Conservation (phyloP, 129 eudicot species). For the Flaveria ramosissima region DNA sequence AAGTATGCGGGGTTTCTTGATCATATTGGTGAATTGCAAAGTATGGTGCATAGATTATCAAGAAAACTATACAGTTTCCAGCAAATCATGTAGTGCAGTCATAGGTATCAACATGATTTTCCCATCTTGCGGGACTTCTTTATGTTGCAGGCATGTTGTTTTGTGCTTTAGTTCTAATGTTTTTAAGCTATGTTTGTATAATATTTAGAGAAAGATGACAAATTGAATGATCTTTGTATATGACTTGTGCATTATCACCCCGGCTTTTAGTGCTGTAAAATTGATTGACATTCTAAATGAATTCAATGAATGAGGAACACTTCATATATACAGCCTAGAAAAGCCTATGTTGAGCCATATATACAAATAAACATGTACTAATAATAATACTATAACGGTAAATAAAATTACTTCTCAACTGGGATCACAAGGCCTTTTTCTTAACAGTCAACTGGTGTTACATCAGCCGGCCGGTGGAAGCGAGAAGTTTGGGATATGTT, state of each 20-base stretch:
- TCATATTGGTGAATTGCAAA: slow-evolving; percentile 12
- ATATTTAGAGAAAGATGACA: slow-evolving; percentile 7
- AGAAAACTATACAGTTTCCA: not conserved
- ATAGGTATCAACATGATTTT: slow-evolving; percentile 6
- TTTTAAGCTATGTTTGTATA: slow-evolving; percentile 13
- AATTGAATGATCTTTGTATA: slow-evolving; percentile 5
- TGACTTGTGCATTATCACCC: not conserved
- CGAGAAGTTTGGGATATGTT: too few species aligned
- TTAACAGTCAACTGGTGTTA: too few species aligned
- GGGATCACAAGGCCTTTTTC: too few species aligned
- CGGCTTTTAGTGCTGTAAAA: not conserved
- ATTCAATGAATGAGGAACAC: too few species aligned
- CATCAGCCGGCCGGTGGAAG: too few species aligned
- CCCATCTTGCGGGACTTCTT: not conserved
- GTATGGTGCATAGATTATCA: slow-evolving; percentile 1
- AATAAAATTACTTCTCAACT: too few species aligned
- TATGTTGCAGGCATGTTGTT: slow-evolving; percentile 5
- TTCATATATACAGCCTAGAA: too few species aligned
- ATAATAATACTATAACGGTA: too few species aligned
- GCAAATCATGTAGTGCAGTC: not conserved
- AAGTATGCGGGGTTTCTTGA: not conserved
- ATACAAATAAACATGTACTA: too few species aligned
- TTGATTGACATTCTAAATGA: too few species aligned
- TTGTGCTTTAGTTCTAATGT: not conserved
- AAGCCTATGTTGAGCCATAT: too few species aligned